A percentile compares a stretch with the other conserved stretches of the same genome.
Evolutionary conservation across 2,329 filamentous ascomycete species (phyloP).

Genomic region (Exserohilum rostratum): DNA sequence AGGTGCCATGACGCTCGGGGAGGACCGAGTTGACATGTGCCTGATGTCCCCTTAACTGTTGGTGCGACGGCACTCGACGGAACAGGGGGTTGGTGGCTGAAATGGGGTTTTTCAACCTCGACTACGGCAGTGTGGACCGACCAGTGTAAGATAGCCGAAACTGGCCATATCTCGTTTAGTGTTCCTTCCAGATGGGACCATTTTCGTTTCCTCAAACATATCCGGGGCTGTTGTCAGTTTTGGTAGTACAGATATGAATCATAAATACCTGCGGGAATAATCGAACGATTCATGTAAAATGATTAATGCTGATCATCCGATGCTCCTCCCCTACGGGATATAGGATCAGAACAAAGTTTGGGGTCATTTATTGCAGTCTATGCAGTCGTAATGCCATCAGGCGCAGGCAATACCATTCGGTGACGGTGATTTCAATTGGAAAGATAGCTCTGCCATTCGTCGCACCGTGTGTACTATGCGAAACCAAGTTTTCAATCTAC

Average conservation of each 20-base stretch:
- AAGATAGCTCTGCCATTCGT: neutral
- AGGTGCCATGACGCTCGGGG: neutral
- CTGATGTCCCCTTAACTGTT: neutral
- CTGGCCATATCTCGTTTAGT: constrained; percentile 1
- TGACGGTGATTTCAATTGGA: neutral
- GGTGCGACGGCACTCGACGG: constrained; percentile 2
- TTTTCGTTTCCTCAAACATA: too few relatives aligned
- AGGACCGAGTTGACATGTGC: constrained; percentile 1
- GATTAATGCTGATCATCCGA: constrained; percentile 1
- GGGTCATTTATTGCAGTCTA: constrained; percentile 1
- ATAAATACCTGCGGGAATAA: too few relatives aligned
- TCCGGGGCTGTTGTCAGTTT: too few relatives aligned
- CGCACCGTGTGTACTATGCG: too few relatives aligned
- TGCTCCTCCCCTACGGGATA: constrained; percentile 14
- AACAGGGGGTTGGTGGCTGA: neutral
- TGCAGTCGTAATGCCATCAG: neutral
- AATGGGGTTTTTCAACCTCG: neutral
- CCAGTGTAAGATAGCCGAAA: constrained; percentile 2
- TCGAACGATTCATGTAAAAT: neutral
- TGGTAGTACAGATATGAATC: too few relatives aligned
- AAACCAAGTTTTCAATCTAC: neutral
- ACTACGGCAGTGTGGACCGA: neutral
- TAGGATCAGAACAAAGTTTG: constrained; percentile 4
- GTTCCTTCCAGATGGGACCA: neutral
- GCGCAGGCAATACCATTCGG: neutral